These are phyloP conservation scores for Phallus indusiatus DNA, from an alignment of 768 basidiomycete species.

Conservation along the genomic window DNA sequence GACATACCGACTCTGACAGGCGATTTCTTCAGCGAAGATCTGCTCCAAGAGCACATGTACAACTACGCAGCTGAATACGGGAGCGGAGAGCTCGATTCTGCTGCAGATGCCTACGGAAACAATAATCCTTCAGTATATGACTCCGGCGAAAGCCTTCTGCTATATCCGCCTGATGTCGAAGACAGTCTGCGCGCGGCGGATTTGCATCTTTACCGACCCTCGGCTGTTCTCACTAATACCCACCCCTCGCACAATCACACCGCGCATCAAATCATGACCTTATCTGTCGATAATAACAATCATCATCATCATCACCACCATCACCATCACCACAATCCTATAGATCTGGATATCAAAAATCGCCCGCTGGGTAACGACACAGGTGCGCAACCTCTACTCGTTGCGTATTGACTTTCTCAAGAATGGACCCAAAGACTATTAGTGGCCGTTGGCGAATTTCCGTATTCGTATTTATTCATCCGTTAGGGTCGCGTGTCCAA, in stretches of 20 bases:
- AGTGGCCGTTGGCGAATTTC: neutral
- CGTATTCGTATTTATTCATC: too few relatives aligned
- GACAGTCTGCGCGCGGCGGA: neutral
- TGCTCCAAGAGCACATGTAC: neutral
- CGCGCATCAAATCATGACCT: neutral
- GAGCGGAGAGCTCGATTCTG: neutral
- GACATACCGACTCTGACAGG: neutral
- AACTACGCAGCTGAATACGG: neutral
- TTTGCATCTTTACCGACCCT: neutral
- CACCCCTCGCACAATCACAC: neutral
- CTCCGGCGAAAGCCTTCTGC: neutral
- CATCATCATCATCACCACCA: too few relatives aligned
- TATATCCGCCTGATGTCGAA: neutral
- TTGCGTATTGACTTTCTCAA: neutral
- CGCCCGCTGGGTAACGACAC: neutral
- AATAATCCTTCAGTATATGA: neutral
- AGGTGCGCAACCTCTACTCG: neutral
- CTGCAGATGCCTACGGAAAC: neutral
- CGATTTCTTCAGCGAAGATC: neutral
- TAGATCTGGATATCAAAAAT: neutral
- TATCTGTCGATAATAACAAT: neutral
- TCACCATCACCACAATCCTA: too few relatives aligned
- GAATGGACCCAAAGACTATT: neutral
- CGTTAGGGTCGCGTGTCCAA: too few relatives aligned
- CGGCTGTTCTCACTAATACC: neutral